phyloP scores from a whole-genome alignment of 2,329 filamentous ascomycete genomes.

The Hypomyces rosellus region DNA sequence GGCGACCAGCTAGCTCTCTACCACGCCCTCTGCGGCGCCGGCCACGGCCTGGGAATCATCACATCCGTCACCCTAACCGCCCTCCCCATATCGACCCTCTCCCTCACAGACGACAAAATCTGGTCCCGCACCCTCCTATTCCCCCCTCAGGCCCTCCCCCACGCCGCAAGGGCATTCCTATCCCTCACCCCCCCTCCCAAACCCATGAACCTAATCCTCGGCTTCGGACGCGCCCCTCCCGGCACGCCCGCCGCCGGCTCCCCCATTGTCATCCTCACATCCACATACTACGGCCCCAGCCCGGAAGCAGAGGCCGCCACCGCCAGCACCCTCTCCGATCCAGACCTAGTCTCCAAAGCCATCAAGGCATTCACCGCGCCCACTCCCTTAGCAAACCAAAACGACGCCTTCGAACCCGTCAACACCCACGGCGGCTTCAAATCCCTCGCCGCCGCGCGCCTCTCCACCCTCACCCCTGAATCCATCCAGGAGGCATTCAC shows the following conservation, averaged over 20 bases:
- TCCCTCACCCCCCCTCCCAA: slow-evolving; percentile 14
- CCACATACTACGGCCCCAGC: slow-evolving; percentile 19
- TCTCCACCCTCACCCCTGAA: slow-evolving; percentile 11
- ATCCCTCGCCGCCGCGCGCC: slow-evolving; percentile 17
- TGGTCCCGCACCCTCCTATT: slow-evolving; percentile 28
- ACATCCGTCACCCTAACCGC: slow-evolving; percentile 21
- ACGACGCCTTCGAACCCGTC: slow-evolving; percentile 16
- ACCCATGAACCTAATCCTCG: slow-evolving; percentile 15
- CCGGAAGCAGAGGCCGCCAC: slow-evolving; percentile 18
- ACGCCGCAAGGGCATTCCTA: slow-evolving; percentile 18
- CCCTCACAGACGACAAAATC: slow-evolving; percentile 22
- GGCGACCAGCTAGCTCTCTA: slow-evolving; percentile 23
- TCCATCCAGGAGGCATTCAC: slow-evolving; percentile 19
- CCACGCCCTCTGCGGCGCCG: slow-evolving; percentile 27
- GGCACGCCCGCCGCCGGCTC: slow-evolving; percentile 22
- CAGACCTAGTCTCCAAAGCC: slow-evolving; percentile 14
- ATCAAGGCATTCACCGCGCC: slow-evolving; percentile 19
- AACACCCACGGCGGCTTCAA: slow-evolving; percentile 27
- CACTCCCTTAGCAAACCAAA: slow-evolving; percentile 16
- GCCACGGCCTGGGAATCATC: slow-evolving; percentile 28
- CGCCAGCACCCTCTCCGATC: slow-evolving; percentile 13
- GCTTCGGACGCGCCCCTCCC: slow-evolving; percentile 24
- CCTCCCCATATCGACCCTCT: slow-evolving; percentile 19
- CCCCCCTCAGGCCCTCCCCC: slow-evolving; percentile 15
- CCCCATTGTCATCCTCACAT: slow-evolving; percentile 22